Percentiles rank a stretch among this genome's conserved stretches.
Evolutionary conservation across 75 land plant genomes (phyloP).

Genomic region (Cupressus sempervirens): DNA sequence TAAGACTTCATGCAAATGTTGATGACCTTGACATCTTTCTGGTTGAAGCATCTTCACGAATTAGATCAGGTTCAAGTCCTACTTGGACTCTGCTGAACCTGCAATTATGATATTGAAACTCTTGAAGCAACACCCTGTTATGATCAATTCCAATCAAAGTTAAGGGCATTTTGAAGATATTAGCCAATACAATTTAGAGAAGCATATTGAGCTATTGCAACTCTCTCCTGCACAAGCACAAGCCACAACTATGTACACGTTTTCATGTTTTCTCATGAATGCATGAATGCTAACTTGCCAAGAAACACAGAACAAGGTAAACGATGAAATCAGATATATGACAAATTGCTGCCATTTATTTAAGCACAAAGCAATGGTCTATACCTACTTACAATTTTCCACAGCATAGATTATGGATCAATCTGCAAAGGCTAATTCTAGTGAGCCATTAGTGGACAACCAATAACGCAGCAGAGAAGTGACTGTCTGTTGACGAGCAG

Average conservation of each 20-base stretch:
- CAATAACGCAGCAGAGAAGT: conserved; percentile 82
- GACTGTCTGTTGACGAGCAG: conserved; percentile 78
- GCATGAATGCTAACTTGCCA: neutral
- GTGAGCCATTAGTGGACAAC: conserved; percentile 31
- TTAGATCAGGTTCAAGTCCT: neutral
- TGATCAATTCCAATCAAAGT: neutral
- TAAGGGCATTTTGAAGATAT: neutral
- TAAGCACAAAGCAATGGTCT: neutral
- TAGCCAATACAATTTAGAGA: neutral
- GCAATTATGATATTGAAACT: neutral
- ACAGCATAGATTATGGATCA: neutral
- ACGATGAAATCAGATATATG: neutral
- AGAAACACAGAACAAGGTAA: neutral
- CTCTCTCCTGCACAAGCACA: neutral
- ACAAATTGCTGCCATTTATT: neutral
- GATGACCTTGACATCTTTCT: neutral
- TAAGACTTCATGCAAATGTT: neutral
- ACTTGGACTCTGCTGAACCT: neutral
- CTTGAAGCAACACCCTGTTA: neutral
- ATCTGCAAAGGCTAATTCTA: neutral
- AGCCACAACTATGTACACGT: neutral
- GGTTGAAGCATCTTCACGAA: neutral
- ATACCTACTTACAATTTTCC: neutral
- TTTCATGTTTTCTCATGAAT: neutral
- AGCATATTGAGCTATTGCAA: neutral